Evolutionary conservation across 2,329 filamentous ascomycete genomes (phyloP).

Genomic region (Tolypocladium guangdongense): DNA sequence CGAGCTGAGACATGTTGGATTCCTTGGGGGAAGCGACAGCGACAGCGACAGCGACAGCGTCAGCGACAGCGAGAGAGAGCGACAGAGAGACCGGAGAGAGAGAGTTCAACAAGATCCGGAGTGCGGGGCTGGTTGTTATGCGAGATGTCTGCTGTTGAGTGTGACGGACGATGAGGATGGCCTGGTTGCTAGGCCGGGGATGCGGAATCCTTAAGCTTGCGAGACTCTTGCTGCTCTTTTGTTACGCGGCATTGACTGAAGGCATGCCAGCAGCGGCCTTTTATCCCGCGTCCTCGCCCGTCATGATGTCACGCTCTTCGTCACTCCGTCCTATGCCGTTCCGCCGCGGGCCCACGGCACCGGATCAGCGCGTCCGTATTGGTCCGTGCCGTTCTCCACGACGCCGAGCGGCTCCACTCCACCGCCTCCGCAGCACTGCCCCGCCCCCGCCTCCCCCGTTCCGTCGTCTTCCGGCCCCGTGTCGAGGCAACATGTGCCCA

Average conservation of each 20-base stretch:
- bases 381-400: conserved; percentile 6
- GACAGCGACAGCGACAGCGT: not conserved
- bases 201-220: not conserved
- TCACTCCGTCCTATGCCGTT: not conserved
- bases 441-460: conserved; percentile 2
- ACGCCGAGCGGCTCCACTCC: conserved; percentile 6
- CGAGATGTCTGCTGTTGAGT: not conserved
- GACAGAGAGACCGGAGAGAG: not conserved
- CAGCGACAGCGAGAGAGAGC: not conserved
- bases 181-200: not conserved
- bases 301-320: not conserved
- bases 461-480: conserved; percentile 2
- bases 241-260: not conserved
- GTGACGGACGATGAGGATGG: not conserved
- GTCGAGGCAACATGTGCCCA: not conserved
- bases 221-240: not conserved
- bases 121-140: not conserved
- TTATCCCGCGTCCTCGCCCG: not conserved
- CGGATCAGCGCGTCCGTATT: not conserved
- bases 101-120: not conserved
- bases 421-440: conserved; percentile 2
- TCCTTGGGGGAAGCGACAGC: no score
- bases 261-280: not conserved
- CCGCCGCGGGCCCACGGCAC: not conserved
- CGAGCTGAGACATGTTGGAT: conserved; percentile 16